Percentiles rank a stretch among this genome's conserved stretches.
These are phyloP conservation scores for Vigna radiata DNA, from an alignment of 306 rosid species.

Conservation along the genomic window DNA sequence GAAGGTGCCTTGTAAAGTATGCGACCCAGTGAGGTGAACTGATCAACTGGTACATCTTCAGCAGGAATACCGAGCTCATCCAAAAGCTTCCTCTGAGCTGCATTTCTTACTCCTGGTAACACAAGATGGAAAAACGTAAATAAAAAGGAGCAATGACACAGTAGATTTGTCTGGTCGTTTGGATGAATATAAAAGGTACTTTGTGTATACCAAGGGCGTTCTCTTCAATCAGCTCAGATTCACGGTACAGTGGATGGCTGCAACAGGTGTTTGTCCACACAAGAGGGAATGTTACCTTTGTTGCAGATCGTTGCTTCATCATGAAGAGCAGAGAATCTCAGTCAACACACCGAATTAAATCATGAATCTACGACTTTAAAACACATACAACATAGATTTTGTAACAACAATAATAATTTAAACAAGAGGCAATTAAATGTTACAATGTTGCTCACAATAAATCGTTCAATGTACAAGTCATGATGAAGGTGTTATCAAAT, in stretches of 20 bases:
- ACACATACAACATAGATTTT: slow-evolving; percentile 13
- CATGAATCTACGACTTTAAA: slow-evolving; percentile 17
- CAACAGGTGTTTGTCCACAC: slow-evolving; percentile 99
- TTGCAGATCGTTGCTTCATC: slow-evolving; percentile 93
- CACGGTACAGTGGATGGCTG: slow-evolving; percentile 97
- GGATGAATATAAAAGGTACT: neutral
- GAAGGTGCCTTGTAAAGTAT: slow-evolving; percentile 98
- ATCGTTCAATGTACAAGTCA: slow-evolving; percentile 19
- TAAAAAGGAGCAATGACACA: slow-evolving; percentile 6
- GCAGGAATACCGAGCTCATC: slow-evolving; percentile 95
- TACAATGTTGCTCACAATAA: slow-evolving; percentile 22
- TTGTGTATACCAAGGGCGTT: slow-evolving; percentile 68
- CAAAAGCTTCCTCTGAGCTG: slow-evolving; percentile 96
- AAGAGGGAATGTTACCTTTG: slow-evolving; percentile 97
- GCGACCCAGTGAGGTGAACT: slow-evolving; percentile 89
- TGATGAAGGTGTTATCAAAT: slow-evolving; percentile 10
- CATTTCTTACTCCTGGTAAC: slow-evolving; percentile 85
- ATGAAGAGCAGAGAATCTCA: slow-evolving; percentile 42
- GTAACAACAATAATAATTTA: slow-evolving; percentile 3
- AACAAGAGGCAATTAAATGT: slow-evolving; percentile 35
- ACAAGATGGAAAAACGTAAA: slow-evolving; percentile 11
- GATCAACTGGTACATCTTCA: slow-evolving; percentile 92
- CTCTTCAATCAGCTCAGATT: slow-evolving; percentile 90
- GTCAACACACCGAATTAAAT: slow-evolving; percentile 23
- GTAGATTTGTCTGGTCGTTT: slow-evolving; percentile 30